Evolutionary conservation across 352 stramenopile species (phyloP), one percentile per base, ranked within the genome.

Genomic region (Globisporangium rhizosaccharum): DNA sequence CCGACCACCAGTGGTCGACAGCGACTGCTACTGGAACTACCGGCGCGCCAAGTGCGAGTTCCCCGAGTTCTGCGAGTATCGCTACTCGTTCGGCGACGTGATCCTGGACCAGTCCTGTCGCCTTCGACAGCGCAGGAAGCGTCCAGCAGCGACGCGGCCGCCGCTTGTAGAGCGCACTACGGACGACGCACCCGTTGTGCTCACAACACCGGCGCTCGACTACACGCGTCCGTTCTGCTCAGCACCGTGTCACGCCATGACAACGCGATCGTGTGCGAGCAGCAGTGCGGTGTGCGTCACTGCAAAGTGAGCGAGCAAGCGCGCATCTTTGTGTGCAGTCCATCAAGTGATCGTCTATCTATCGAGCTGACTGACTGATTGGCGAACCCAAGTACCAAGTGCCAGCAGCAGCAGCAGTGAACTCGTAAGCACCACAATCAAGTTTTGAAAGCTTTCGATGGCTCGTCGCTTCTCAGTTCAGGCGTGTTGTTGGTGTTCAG

Each of bases 21-120:
- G 61, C 41, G 84, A 93, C 56, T 93, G 84, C 70, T 92, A 92
- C 63, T 93, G 82, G 82, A 92, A 93, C 62, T 92, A 93, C 57
- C 75, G 81, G 23, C 64, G 80, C 33, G 79, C 80, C 17, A 67
- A 72, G 46, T 93, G 82, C 59, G 82, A 87, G 64, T 91, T 90
- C 63, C 61, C 69, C 9, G 72, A 83, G 56, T 90, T 88, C 55
- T 93, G 84, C 58, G 79, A 93, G 70, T 93, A 93, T 53, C 77
- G 76, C 33, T 93, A 92, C 62, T 70, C 76, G 54, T 93, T 93
- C 53, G 82, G 82, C 20, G 84, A 93, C 56, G 75, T 93, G 56
- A 88, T 68, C 4, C 73, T 93, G 47, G 84, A 93, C 52, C 84
- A 93, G 58, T 93, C 84, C 36, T 93, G 84, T 51, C 79, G 84